Percentiles rank a stretch among this genome's conserved stretches.
Conservation (phyloP, 176 grass and related monocot genomes). For the Musa schizocarpa region DNA sequence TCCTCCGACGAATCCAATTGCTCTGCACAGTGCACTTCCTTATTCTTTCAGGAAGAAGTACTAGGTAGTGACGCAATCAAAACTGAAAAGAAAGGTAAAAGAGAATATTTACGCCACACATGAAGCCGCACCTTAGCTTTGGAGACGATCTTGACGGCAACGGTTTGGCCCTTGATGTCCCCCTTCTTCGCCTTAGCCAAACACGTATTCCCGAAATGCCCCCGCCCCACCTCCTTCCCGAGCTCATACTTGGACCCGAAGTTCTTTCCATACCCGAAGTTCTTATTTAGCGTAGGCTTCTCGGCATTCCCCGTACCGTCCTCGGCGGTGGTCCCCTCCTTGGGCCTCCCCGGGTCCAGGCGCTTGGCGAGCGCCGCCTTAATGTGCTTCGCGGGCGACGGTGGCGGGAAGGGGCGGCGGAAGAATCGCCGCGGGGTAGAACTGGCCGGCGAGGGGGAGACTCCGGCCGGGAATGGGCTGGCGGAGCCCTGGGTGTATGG, state of each 20-base stretch:
- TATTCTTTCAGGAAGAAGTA: background rate
- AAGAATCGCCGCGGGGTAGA: constrained; percentile 72
- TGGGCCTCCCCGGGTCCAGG: background rate
- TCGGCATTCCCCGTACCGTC: background rate
- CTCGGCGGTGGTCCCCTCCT: constrained; percentile 24
- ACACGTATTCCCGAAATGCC: constrained; percentile 94
- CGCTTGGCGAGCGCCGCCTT: constrained; percentile 67
- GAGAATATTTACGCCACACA: background rate
- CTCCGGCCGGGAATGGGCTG: constrained; percentile 68
- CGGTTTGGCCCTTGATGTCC: constrained; percentile 63
- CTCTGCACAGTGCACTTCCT: background rate
- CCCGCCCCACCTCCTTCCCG: constrained; percentile 81
- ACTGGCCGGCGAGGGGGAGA: constrained; percentile 66
- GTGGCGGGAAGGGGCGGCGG: constrained; percentile 38
- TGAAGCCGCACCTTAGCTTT: constrained; percentile 62
- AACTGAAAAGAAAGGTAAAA: background rate
- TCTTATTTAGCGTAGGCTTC: constrained; percentile 63
- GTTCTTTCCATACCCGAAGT: constrained; percentile 76
- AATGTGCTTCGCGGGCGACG: constrained; percentile 95
- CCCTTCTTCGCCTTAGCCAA: constrained; percentile 72
- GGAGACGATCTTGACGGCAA: constrained; percentile 95
- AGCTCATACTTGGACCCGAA: constrained; percentile 89
- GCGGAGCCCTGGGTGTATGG: background rate
- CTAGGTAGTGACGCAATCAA: background rate
- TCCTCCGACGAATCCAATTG: background rate